Evolutionary conservation across 306 rosid genomes (phyloP).

Genomic region (Begonia fuchsioides): DNA sequence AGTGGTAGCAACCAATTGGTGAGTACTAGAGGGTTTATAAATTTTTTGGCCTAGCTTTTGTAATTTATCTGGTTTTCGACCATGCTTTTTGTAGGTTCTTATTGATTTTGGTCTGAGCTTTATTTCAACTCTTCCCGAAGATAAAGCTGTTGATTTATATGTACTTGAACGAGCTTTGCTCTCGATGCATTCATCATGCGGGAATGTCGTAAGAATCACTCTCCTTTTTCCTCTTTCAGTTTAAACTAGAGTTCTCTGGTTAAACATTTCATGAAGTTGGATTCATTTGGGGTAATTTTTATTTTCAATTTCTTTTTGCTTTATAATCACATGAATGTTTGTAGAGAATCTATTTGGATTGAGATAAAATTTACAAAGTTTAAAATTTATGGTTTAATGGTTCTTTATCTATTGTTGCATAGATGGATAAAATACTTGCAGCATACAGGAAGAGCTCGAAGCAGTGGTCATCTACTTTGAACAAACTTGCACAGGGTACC

Average conservation of each 20-base stretch:
- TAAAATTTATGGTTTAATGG: constrained; percentile 1
- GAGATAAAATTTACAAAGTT: background rate
- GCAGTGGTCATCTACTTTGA: constrained; percentile 74
- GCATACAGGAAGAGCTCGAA: constrained; percentile 76
- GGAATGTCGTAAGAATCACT: constrained; percentile 51
- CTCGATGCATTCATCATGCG: constrained; percentile 90
- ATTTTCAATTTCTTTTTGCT: too few relatives aligned
- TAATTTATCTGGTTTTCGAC: constrained; percentile 8
- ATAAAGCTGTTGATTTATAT: constrained; percentile 86
- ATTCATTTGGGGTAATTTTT: too few relatives aligned
- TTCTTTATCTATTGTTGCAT: background rate
- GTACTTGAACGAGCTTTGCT: constrained; percentile 81
- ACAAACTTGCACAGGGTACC: constrained; percentile 41
- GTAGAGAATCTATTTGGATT: background rate
- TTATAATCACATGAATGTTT: too few relatives aligned
- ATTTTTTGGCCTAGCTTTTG: constrained; percentile 5
- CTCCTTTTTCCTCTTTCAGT: background rate
- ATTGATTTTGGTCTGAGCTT: constrained; percentile 88
- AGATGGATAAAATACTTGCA: constrained; percentile 37
- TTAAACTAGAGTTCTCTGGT: too few relatives aligned
- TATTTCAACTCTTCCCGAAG: constrained; percentile 80
- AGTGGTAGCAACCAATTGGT: constrained; percentile 48
- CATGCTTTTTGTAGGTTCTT: constrained; percentile 33
- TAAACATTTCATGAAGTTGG: too few relatives aligned
- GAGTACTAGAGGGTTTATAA: constrained; percentile 15